phyloP scores from a whole-genome alignment of 2,329 filamentous ascomycete species.

The Monosporascus sp. region DNA sequence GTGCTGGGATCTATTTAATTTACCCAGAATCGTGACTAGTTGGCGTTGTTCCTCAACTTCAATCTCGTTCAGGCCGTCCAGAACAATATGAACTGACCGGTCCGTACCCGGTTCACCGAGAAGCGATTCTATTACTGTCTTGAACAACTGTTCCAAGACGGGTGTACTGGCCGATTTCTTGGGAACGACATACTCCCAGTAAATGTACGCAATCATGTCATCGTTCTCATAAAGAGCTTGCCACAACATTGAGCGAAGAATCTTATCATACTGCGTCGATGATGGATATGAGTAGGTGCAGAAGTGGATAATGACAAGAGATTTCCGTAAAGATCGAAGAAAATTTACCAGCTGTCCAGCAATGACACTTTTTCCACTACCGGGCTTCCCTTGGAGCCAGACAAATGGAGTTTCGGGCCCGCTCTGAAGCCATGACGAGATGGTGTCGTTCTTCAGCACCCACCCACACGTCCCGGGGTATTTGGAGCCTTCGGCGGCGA shows the following conservation, averaged over 20 bases:
- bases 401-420: conserved; percentile 17
- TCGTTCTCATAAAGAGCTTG: conserved; percentile 22
- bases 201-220: conserved; percentile 22
- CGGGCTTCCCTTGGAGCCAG: conserved; percentile 30
- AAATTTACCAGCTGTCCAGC: conserved; percentile 25
- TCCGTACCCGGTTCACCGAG: conserved; percentile 1
- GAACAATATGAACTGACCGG: conserved; percentile 18
- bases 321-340: conserved; percentile 8
- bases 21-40: background rate
- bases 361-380: conserved; percentile 33
- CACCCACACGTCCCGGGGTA: conserved; percentile 30
- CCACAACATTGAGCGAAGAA: conserved; percentile 26
- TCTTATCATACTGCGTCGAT: conserved; percentile 28
- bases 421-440: conserved; percentile 22
- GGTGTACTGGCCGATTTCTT: conserved; percentile 12
- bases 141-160: conserved; percentile 19
- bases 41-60: conserved; percentile 8
- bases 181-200: conserved; percentile 16
- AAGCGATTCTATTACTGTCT: conserved; percentile 4
- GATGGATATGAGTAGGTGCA: conserved; percentile 26
- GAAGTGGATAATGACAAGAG: conserved; percentile 27
- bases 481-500: conserved; percentile 16
- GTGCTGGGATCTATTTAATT: background rate
- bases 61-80: conserved; percentile 24
- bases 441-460: conserved; percentile 23